Base-by-base conservation (phyloP, 2,329 filamentous ascomycete genomes). In the Alternaria metachromatica region DNA sequence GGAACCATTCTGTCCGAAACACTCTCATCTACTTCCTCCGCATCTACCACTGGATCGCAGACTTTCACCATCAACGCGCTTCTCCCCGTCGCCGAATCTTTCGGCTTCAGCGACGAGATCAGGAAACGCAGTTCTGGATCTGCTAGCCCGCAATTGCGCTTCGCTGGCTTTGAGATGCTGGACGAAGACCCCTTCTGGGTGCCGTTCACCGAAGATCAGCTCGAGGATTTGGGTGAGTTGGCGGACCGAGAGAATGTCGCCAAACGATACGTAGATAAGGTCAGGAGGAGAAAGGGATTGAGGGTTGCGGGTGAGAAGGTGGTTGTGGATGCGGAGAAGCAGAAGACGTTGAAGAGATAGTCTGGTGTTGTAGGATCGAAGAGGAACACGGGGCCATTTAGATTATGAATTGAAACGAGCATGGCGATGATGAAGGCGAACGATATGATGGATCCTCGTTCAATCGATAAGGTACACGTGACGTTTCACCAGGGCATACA, bases 171-270 rank as follows among this genome's bases (percentile, higher is more conserved):
- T 76, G 93, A 97, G 80, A 88, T 97, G 71, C 85, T 98, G 3
- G 94, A 98, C 78, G 91, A 97, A 81, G 96, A 99, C 83, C 96
- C 96, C 0, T 97, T 96, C 83, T 99, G 96, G 96, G 94, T 97
- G 50, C 96, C 96, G 1, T 94, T 93, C 69, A 98, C 95, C 0
- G 96, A 98, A 77, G 96, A 98, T 78, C 93, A 99, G 76, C 82
- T 99, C 55, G 96, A 99, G 85, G 96, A 99, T 84, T 82, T 99
- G 64, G 96, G 96, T 25, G 95, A 98, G 84, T 84, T 95, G 78
- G 96, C 93, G 5, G 96, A 99, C 82, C 88, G 88, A 76, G 96
- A 98, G 85, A 98, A 97, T 81, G 92, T 98, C 55, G 96, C 96
- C 23, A 97, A 96, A 87, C 84, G 92, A 77, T 98, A 98, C 84